Evolutionary conservation across 768 basidiomycete species (phyloP), one percentile per base, ranked within the genome.

Genomic region (Leccinum variicolor): DNA sequence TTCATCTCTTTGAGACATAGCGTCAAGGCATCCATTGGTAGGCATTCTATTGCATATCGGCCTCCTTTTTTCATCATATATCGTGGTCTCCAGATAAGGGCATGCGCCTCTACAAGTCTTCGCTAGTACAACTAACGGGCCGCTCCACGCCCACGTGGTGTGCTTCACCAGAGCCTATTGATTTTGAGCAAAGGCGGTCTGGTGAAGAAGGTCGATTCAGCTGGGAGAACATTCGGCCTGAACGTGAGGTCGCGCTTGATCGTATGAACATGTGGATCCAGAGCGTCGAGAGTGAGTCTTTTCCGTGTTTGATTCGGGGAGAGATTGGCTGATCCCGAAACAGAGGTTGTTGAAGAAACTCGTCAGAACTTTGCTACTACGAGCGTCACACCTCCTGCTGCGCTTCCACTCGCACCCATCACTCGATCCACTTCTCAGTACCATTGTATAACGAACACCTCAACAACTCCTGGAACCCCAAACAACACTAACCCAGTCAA

Each of bases 271-370:
- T 87, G 53, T 93, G 92, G 92, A 87, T 91, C 73, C 82, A 82
- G 62, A 90, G 84, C 57, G 88, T 92, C 15, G 90, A 93, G 73
- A 87, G 91, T 92, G 69, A 67, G 90, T 82, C 9, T 34, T 33
- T 29, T 4, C 3, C 11, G 4, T 36, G 23, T 49, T 28, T 52
- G 29, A 43, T 10, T 19, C 31, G 21, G 57, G 41, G 10, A 21
- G 34, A 1, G 6, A 29, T 23, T 23, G 5, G 15, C n/a, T 64
- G 46, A 53, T 60, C 53, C n/a, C 9, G 17, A 52, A 60, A 51
- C 70, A 92, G 90, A 83, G 75, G 90, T 92, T 15, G 87, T 92
- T 7, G 87, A 91, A 66, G 92, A 92, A 64, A 85, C 90, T 14
- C 79, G 86, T 43, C 84, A 87, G 67, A 87, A 81, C 56, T 92